Evolutionary conservation across 805 yeast genomes (phyloP).

Genomic region (Sungouiella thailandica): DNA sequence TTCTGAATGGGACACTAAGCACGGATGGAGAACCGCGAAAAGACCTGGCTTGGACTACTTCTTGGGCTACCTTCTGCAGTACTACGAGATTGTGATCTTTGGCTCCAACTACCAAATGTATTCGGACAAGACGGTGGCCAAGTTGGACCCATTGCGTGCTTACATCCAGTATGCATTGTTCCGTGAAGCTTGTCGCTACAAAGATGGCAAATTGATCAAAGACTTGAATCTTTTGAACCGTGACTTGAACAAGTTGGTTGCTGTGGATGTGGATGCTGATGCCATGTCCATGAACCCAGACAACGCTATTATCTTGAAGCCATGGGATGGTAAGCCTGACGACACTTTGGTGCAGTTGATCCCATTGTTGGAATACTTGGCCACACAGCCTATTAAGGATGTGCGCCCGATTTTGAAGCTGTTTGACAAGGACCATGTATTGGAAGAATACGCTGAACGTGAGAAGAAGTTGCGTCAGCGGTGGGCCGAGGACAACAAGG

Average conservation of each 20-base stretch:
- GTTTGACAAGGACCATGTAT: conserved; percentile 63
- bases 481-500: conserved; percentile 52
- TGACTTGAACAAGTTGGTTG: conserved; percentile 75
- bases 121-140: conserved; percentile 77
- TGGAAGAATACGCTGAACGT: conserved; percentile 76
- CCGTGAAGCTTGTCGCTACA: conserved; percentile 86
- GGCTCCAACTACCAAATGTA: conserved; percentile 81
- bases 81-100: conserved; percentile 92
- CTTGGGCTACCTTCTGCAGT: conserved; percentile 88
- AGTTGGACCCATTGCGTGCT: conserved; percentile 91
- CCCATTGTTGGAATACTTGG: conserved; percentile 91
- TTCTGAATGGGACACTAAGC: conserved; percentile 84
- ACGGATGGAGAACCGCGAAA: conserved; percentile 98
- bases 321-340: conserved; percentile 85
- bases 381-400: conserved; percentile 80
- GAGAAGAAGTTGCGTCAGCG: conserved; percentile 70
- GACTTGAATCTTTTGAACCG: conserved; percentile 89
- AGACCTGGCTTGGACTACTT: conserved; percentile 98
- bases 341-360: conserved; percentile 76
- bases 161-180: conserved; percentile 80
- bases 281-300: conserved; percentile 83
- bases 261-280: conserved; percentile 73
- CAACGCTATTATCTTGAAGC: conserved; percentile 78
- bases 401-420: conserved; percentile 83
- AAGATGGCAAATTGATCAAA: conserved; percentile 85